A percentile compares a stretch with the other conserved stretches of the same genome.
These are phyloP conservation scores for Herpetomonas muscarum DNA, from an alignment of 208 protist genomes.

Conservation along the genomic window DNA sequence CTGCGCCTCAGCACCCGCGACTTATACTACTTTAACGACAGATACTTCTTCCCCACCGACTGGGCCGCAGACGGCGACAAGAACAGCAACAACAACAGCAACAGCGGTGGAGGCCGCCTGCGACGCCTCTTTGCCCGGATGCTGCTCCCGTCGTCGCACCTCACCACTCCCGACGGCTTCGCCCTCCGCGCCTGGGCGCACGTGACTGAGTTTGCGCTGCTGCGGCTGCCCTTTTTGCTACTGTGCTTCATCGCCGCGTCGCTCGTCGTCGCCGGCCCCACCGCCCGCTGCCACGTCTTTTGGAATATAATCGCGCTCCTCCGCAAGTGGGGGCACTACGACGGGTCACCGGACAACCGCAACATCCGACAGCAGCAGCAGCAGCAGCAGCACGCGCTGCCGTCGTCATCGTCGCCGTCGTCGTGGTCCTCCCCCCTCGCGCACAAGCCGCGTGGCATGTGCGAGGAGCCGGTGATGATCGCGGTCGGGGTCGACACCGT, in stretches of 20 bases:
- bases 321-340: not conserved
- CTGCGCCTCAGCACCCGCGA: conserved; percentile 13
- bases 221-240: conserved; percentile 15
- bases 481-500: not conserved
- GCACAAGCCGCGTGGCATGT: not conserved
- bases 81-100: not conserved
- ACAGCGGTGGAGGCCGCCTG: not conserved
- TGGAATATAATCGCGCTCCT: conserved; percentile 5
- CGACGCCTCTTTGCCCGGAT: not conserved
- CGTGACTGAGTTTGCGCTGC: conserved; percentile 9
- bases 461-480: not conserved
- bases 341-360: not conserved
- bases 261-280: conserved; percentile 8
- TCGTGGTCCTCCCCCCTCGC: too few relatives aligned
- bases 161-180: not conserved
- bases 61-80: not conserved
- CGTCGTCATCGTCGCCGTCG: too few relatives aligned
- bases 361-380: not conserved
- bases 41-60: not conserved
- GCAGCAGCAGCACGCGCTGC: not conserved
- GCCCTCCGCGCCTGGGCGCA: not conserved
- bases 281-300: conserved; percentile 11
- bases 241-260: conserved; percentile 6
- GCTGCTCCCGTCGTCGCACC: not conserved
- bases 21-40: conserved; percentile 5